These are phyloP conservation scores for Pythium biforme DNA, from an alignment of 352 stramenopile genomes.

Conservation along the genomic window DNA sequence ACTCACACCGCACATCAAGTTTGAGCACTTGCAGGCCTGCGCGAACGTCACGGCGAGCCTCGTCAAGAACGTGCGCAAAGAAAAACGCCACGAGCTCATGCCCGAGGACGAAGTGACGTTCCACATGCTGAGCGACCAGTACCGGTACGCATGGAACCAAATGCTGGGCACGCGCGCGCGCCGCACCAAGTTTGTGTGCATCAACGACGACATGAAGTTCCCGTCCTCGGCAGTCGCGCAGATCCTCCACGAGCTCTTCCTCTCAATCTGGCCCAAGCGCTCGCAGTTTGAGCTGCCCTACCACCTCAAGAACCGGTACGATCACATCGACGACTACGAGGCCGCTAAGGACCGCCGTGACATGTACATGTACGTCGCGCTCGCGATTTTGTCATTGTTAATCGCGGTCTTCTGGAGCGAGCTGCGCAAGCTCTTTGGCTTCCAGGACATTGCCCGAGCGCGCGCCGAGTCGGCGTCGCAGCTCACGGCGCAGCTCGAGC, in stretches of 20 bases:
- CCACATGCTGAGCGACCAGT: slow-evolving; percentile 94
- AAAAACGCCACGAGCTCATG: slow-evolving; percentile 63
- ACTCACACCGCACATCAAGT: slow-evolving; percentile 67
- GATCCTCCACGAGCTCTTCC: slow-evolving; percentile 91
- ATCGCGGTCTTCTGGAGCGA: slow-evolving; percentile 56
- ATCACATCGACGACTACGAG: slow-evolving; percentile 79
- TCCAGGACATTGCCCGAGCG: slow-evolving; percentile 65
- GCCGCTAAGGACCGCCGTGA: slow-evolving; percentile 48
- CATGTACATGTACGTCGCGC: slow-evolving; percentile 33
- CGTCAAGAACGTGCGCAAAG: slow-evolving; percentile 64
- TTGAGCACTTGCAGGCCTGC: slow-evolving; percentile 59
- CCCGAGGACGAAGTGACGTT: slow-evolving; percentile 90
- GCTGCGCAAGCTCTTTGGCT: slow-evolving; percentile 54
- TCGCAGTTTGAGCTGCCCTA: slow-evolving; percentile 91
- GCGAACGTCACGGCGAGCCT: slow-evolving; percentile 47
- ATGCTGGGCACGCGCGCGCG: slow-evolving; percentile 90
- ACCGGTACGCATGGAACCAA: slow-evolving; percentile 86
- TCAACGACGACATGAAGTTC: slow-evolving; percentile 95
- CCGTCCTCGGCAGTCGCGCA: slow-evolving; percentile 77
- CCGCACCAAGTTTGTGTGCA: slow-evolving; percentile 95
- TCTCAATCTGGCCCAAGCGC: slow-evolving; percentile 89
- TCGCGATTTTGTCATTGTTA: slow-evolving; percentile 38
- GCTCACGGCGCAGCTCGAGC: slow-evolving; percentile 51
- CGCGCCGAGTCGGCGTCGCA: slow-evolving; percentile 65
- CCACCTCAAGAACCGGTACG: slow-evolving; percentile 84